A percentile compares a stretch with the other conserved stretches of the same genome.
Evolutionary conservation across 2,329 filamentous ascomycete species (phyloP).

Genomic region (Fonsecaea erecta): DNA sequence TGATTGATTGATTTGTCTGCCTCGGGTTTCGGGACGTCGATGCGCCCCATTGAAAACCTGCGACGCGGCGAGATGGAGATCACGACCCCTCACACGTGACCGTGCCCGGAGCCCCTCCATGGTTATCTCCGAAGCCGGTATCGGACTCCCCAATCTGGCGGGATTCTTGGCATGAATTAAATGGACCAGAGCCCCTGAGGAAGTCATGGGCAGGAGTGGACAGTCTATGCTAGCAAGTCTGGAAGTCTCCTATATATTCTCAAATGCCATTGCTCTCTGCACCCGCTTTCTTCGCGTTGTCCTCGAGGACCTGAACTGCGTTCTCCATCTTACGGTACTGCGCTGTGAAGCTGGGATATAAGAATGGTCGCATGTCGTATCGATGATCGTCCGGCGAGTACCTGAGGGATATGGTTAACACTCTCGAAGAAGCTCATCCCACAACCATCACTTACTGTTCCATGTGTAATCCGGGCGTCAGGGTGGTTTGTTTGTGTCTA

Average conservation of each 20-base stretch:
- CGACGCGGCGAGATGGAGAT: background rate
- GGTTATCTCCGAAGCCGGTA: background rate
- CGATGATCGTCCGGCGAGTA: slow-evolving; percentile 60
- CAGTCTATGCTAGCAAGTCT: background rate
- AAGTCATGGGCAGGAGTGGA: background rate
- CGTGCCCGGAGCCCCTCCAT: too few relatives aligned
- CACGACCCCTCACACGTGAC: background rate
- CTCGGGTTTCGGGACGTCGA: background rate
- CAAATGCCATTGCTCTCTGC: background rate
- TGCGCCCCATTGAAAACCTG: background rate
- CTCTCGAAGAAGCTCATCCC: background rate
- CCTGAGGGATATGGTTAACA: slow-evolving; percentile 46
- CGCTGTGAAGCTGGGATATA: slow-evolving; percentile 45
- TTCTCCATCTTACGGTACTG: slow-evolving; percentile 55
- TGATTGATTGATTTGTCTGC: slow-evolving; percentile 1
- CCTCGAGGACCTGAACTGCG: slow-evolving; percentile 51
- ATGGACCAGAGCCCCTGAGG: too few relatives aligned
- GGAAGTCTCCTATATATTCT: background rate
- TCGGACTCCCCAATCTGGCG: background rate
- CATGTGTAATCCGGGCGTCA: slow-evolving; percentile 63
- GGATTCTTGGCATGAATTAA: background rate
- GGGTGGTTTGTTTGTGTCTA: slow-evolving; percentile 66
- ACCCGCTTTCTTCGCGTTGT: slow-evolving; percentile 7
- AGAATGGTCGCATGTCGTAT: slow-evolving; percentile 62
- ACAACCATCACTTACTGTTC: slow-evolving; percentile 34